Evolutionary conservation across 257 asterid genomes (phyloP), one percentile per base, ranked within the genome.

Genomic region (Solanum peruvianum): DNA sequence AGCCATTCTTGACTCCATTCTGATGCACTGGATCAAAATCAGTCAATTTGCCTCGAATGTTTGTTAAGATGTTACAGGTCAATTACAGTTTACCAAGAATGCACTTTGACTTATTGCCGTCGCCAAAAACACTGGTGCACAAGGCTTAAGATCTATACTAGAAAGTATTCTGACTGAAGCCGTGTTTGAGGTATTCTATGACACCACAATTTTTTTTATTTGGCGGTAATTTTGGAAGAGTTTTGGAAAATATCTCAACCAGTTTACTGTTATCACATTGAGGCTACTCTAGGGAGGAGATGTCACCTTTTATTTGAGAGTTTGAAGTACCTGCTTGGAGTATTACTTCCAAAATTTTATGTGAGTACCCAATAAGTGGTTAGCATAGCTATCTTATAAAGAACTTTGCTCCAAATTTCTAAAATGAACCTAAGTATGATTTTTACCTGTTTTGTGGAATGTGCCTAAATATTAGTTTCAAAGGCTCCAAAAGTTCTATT

Each of bases 121-220:
- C 84, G 91, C 93, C 37, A 94, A 87, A 88, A 94, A 89, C 88
- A 96, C 98, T 11, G 99, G 99, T 82, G 99, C 98, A 13, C 97
- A 98, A 88, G 99, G 99, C 86, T 91, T 96, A 91, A 93, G 99
- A 92, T 91, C 98, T 89, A 95, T 96, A 88, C 84, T 96, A 86
- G 98, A 96, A 93, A 90, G 89, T 90, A 91, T 94, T 86, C 89
- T 96, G 6, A 35, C 37, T 35, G 37, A 35, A 35, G 37, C 37
- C 6, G 37, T 35, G 37, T 35, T 35, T 35, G 37, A 35, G 37
- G 37, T 35, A 35, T 35, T 35, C 37, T 35, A 35, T 4, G 37
- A 35, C 37, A 33, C 37, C 37, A 35, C 37, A 35, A 35, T 35
- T 35, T 35, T 35, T n/a, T 39, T 11, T 73, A 10, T 41, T 21